These are phyloP conservation scores for Nyctanthes arbortristis DNA, from an alignment of 257 asterid genomes.

Conservation along the genomic window DNA sequence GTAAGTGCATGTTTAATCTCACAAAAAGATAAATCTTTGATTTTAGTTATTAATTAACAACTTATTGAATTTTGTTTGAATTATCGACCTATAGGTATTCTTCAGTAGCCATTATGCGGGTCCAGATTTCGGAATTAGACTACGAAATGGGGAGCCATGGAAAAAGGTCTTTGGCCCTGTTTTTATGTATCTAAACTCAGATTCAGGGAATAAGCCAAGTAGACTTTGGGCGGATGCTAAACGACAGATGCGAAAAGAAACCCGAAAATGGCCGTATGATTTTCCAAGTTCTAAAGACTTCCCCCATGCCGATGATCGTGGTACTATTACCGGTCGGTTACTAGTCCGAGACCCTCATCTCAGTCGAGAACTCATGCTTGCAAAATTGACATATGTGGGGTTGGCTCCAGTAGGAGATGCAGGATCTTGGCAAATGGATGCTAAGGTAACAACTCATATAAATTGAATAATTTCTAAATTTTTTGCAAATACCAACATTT, in stretches of 20 bases:
- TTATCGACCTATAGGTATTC: conserved; percentile 33
- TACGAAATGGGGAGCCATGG: conserved; percentile 54
- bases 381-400: conserved; percentile 60
- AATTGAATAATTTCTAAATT: neutral
- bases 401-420: conserved; percentile 66
- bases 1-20: conserved; percentile 24
- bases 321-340: too few relatives aligned
- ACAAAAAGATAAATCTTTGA: neutral
- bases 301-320: too few relatives aligned
- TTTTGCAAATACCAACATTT: too few relatives aligned
- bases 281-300: too few relatives aligned
- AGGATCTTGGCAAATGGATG: too few relatives aligned
- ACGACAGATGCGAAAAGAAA: conserved; percentile 48
- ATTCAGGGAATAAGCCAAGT: conserved; percentile 18
- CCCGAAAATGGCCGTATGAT: conserved; percentile 72
- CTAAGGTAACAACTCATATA: conserved; percentile 38
- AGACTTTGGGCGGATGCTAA: conserved; percentile 68
- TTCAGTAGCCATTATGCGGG: conserved; percentile 62
- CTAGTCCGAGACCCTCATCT: conserved; percentile 55
- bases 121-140: conserved; percentile 26
- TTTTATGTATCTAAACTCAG: conserved; percentile 60
- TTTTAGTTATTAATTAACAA: too few relatives aligned
- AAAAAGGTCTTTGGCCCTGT: conserved; percentile 65
- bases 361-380: conserved; percentile 21
- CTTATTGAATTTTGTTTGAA: neutral